phyloP scores from a whole-genome alignment of 2,329 filamentous ascomycete species.

The Ophiostoma australiae region DNA sequence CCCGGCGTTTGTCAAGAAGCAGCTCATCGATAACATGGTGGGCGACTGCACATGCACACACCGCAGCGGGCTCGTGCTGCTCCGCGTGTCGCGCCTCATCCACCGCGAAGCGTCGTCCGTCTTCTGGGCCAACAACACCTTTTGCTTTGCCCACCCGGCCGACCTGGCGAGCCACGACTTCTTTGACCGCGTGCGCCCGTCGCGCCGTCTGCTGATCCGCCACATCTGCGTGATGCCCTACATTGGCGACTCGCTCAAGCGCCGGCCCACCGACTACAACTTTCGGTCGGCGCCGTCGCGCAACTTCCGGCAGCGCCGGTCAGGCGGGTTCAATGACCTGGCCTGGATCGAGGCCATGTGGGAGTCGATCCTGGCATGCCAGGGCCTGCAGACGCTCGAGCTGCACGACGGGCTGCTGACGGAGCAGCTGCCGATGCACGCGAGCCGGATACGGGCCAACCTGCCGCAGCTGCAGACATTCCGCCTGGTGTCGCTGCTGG shows the following conservation, averaged over 20 bases:
- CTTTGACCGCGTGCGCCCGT: constrained; percentile 19
- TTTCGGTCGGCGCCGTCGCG: not conserved
- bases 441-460: not conserved
- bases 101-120: constrained; percentile 25
- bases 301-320: too few relatives aligned
- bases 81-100: constrained; percentile 24
- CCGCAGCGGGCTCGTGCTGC: constrained; percentile 24
- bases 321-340: not conserved
- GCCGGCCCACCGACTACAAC: not conserved
- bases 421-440: not conserved
- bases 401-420: not conserved
- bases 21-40: not conserved
- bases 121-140: constrained; percentile 27
- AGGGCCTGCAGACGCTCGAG: constrained; percentile 13
- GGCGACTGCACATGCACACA: constrained; percentile 19
- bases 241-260: constrained; percentile 6
- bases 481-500: constrained; percentile 6
- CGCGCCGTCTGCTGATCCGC: constrained; percentile 25
- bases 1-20: constrained; percentile 18
- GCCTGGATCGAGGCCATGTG: not conserved
- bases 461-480: constrained; percentile 4
- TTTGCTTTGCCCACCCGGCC: constrained; percentile 18
- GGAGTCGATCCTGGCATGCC: not conserved
- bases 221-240: constrained; percentile 23
- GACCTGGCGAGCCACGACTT: constrained; percentile 18